phyloP scores from a whole-genome alignment of 1,284 basidiomycete genomes.

The Apiotrichum gracile region DNA sequence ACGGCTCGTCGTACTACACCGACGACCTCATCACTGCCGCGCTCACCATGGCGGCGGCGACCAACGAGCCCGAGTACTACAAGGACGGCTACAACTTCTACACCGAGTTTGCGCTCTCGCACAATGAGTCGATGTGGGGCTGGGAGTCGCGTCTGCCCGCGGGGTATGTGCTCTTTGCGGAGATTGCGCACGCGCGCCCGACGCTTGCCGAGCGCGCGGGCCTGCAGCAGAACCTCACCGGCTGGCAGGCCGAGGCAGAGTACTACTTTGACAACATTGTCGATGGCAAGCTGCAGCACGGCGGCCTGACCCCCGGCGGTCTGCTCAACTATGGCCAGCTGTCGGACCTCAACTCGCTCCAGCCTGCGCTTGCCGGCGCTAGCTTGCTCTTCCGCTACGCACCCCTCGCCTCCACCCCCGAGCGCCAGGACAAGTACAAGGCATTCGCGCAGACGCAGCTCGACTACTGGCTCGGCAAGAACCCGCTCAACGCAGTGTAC shows the following conservation, averaged over 20 bases:
- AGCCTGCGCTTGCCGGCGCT: constrained; percentile 78
- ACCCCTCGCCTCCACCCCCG: constrained; percentile 59
- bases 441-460: constrained; percentile 53
- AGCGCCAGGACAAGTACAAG: constrained; percentile 58
- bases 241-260: constrained; percentile 69
- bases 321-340: constrained; percentile 72
- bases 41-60: constrained; percentile 66
- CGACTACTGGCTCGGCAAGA: constrained; percentile 75
- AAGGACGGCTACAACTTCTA: constrained; percentile 63
- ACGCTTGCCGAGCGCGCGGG: constrained; percentile 57
- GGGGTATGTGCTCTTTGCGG: constrained; percentile 62
- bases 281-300: constrained; percentile 53
- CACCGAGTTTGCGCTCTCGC: constrained; percentile 55
- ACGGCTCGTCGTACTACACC: constrained; percentile 60
- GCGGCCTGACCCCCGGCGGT: constrained; percentile 61
- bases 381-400: constrained; percentile 74
- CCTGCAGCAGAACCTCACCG: constrained; percentile 54
- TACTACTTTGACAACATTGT: constrained; percentile 69
- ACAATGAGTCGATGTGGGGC: constrained; percentile 64
- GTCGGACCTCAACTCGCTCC: constrained; percentile 69
- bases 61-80: constrained; percentile 59
- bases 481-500: constrained; percentile 63
- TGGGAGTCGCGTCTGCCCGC: constrained; percentile 82
- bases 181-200: constrained; percentile 45
- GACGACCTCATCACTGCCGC: constrained; percentile 58